A percentile compares a stretch with the other conserved stretches of the same genome.
These are phyloP conservation scores for Tephrocybe sp. DNA, from an alignment of 768 basidiomycete genomes.

Conservation along the genomic window DNA sequence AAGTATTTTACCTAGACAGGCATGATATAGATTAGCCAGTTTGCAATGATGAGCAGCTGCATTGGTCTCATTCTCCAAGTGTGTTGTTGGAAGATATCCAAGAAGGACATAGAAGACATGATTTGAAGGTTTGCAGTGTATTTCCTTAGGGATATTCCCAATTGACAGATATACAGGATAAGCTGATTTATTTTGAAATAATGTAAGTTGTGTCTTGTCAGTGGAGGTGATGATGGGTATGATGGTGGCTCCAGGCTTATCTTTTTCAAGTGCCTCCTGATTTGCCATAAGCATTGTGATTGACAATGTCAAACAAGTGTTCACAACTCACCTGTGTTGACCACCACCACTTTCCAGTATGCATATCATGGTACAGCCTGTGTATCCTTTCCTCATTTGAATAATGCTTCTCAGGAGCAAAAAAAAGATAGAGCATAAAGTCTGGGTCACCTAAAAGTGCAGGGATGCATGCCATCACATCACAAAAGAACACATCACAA, in stretches of 20 bases:
- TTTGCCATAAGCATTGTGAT: not conserved
- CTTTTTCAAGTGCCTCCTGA: conserved; percentile 18
- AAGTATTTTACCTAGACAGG: conserved; percentile 28
- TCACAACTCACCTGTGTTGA: conserved; percentile 39
- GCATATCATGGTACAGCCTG: conserved; percentile 39
- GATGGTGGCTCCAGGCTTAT: conserved; percentile 27
- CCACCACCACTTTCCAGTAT: conserved; percentile 57
- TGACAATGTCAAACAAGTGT: not conserved
- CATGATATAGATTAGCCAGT: conserved; percentile 36
- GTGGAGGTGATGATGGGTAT: conserved; percentile 43
- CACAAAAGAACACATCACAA: conserved; percentile 30
- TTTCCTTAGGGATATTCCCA: conserved; percentile 41
- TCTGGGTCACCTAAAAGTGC: conserved; percentile 26
- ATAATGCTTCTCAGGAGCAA: conserved; percentile 39
- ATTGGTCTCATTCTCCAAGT: conserved; percentile 30
- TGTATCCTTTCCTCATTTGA: conserved; percentile 22
- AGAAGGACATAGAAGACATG: conserved; percentile 36
- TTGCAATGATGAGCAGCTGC: conserved; percentile 23
- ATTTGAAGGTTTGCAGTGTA: conserved; percentile 35
- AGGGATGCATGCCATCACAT: conserved; percentile 35
- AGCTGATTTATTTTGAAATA: conserved; percentile 38
- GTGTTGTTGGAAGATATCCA: conserved; percentile 39
- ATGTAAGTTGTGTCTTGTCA: conserved; percentile 44
- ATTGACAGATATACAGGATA: conserved; percentile 50
- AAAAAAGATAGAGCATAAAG: conserved; percentile 27